phyloP scores from a whole-genome alignment of 495 filamentous ascomycete species.

The Penicillium crystallinum region DNA sequence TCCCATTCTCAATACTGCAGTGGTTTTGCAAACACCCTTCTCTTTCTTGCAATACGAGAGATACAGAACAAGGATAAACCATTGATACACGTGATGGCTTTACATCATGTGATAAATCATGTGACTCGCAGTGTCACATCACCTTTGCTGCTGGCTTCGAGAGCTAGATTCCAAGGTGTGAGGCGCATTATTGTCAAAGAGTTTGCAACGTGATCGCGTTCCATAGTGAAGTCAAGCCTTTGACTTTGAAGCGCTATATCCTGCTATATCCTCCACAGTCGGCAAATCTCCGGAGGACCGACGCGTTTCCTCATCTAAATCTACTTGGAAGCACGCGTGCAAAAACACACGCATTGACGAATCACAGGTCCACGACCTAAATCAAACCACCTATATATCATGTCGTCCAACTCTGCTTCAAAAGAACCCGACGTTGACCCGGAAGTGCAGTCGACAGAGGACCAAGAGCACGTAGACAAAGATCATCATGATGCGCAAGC shows the following conservation, averaged over 20 bases:
- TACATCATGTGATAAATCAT: not conserved
- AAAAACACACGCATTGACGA: constrained; percentile 26
- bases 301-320: too few relatives aligned
- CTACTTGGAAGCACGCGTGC: constrained; percentile 12
- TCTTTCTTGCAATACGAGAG: too few relatives aligned
- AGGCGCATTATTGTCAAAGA: not conserved
- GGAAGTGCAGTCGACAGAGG: constrained; percentile 89
- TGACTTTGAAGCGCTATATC: not conserved
- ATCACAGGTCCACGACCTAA: constrained; percentile 19
- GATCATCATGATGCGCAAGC: constrained; percentile 60
- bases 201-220: not conserved
- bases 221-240: not conserved
- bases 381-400: constrained; percentile 57
- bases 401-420: constrained; percentile 87
- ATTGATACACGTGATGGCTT: not conserved
- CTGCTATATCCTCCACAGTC: not conserved
- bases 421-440: constrained; percentile 86
- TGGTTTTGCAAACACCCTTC: too few relatives aligned
- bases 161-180: not conserved
- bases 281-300: not conserved
- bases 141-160: not conserved
- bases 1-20: too few relatives aligned
- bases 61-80: not conserved
- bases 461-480: constrained; percentile 69
- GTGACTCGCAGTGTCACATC: not conserved